These are phyloP conservation scores for Boletus rufocinnamomeus DNA, from an alignment of 768 basidiomycete genomes.

Conservation along the genomic window DNA sequence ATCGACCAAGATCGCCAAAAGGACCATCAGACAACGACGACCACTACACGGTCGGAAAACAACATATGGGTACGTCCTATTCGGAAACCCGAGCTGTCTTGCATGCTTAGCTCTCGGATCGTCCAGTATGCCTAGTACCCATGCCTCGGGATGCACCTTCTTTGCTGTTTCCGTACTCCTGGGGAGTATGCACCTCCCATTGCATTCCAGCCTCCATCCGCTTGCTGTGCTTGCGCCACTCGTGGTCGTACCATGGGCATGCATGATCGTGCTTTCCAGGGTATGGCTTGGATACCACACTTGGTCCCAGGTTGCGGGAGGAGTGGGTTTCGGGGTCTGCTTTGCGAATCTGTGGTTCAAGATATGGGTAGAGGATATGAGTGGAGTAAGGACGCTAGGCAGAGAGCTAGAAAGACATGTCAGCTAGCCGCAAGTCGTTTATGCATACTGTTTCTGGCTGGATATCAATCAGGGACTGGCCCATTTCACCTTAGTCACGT, in stretches of 20 bases:
- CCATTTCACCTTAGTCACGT: neutral
- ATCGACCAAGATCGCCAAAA: constrained; percentile 64
- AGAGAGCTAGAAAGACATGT: constrained; percentile 14
- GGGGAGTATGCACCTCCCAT: constrained; percentile 56
- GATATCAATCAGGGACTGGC: too few relatives aligned
- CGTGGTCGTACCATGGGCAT: constrained; percentile 56
- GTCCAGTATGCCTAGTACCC: constrained; percentile 80
- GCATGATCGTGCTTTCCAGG: constrained; percentile 59
- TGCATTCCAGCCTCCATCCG: constrained; percentile 55
- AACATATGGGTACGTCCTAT: constrained; percentile 64
- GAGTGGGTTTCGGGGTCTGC: constrained; percentile 53
- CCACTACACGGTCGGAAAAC: constrained; percentile 51
- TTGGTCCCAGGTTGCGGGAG: constrained; percentile 64
- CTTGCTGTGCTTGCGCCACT: constrained; percentile 39
- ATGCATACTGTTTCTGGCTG: too few relatives aligned
- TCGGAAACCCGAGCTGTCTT: neutral
- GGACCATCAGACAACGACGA: constrained; percentile 62
- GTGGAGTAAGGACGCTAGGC: constrained; percentile 25
- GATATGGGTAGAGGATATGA: constrained; percentile 47
- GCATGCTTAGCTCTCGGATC: neutral
- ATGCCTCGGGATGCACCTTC: constrained; percentile 68
- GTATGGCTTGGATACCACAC: constrained; percentile 81
- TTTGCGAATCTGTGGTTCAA: constrained; percentile 59
- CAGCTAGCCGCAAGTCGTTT: too few relatives aligned
- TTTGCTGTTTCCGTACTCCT: constrained; percentile 62